Base-by-base conservation (phyloP, 176 grass and related monocot species). In the Chrysopogon serrulatus region DNA sequence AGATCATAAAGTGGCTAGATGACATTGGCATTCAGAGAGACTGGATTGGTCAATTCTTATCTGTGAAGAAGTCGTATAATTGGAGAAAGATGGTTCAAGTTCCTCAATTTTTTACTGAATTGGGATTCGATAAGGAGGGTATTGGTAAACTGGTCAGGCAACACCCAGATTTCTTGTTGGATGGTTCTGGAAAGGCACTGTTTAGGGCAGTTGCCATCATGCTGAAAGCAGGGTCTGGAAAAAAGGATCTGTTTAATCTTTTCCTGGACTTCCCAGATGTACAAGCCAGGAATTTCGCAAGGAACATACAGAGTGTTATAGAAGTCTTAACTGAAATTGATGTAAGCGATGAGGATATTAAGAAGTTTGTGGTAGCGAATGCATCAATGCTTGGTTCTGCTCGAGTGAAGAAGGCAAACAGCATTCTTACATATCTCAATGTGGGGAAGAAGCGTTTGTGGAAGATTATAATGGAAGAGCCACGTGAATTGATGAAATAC, bases 81-180 rank as follows among this genome's bases (percentile, higher is more conserved):
- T 94, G 86, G 92, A 62, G 51, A 51, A 86, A 54, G 71, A 91
- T 91, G 86, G 79, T 89, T 27, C 23, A 54, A 59, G 51, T 91
- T 84, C 81, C 87, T 42, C 83, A 74, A 16, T 94, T 89, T 85
- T 82, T 94, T 30, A 37, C 31, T 53, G 73, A 84, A 48, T 24
- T 94, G 34, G 89, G 92, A 73, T 89, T 94, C n/a, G 64, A 80
- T 40, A 84, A 87, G 36, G 48, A 91, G 72, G 65, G 8, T 64
- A 71, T 84, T 51, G 86, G 86, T 56, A 83, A 71, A 77, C 30
- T 94, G 80, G 51, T 91, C 48, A 88, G 81, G 68, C 37, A 82
- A 62, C 87, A 91, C 77, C 92, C 89, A 33, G 92, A 76, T 71
- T 89, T 91, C 82, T 33, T 94, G 77, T 28, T 94, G 47, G 86